phyloP scores from a whole-genome alignment of 164 flowering plant genomes.

The Malania oleifera region DNA sequence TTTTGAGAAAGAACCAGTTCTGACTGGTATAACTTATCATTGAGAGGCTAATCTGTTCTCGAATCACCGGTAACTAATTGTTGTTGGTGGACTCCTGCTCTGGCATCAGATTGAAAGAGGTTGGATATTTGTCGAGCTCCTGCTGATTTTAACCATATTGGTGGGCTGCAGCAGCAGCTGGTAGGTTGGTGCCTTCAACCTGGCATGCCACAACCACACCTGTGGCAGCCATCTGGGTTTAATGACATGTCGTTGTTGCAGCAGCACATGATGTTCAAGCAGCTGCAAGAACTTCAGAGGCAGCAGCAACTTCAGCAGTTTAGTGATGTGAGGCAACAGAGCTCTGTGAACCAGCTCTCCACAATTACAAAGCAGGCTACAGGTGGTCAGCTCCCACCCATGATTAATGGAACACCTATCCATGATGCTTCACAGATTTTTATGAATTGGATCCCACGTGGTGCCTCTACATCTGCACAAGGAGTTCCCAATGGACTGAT shows the following conservation, averaged over 20 bases:
- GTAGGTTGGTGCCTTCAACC: slow-evolving; percentile 33
- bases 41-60: slow-evolving; percentile 4
- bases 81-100: slow-evolving; percentile 20
- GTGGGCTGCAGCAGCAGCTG: slow-evolving; percentile 23
- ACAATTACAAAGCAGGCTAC: slow-evolving; percentile 31
- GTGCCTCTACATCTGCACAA: slow-evolving; percentile 35
- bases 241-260: slow-evolving; percentile 55
- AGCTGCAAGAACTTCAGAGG: slow-evolving; percentile 65
- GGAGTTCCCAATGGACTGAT: slow-evolving; percentile 38
- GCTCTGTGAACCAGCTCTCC: slow-evolving; percentile 33
- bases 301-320: slow-evolving; percentile 59
- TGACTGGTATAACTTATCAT: slow-evolving; percentile 5
- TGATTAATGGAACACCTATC: slow-evolving; percentile 40
- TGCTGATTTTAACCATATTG: slow-evolving; percentile 25
- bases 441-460: slow-evolving; percentile 39
- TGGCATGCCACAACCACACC: slow-evolving; percentile 34
- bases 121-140: slow-evolving; percentile 27
- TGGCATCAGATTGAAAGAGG: slow-evolving; percentile 22
- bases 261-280: slow-evolving; percentile 58
- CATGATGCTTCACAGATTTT: slow-evolving; percentile 47
- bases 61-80: slow-evolving; percentile 14
- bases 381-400: slow-evolving; percentile 35
- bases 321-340: slow-evolving; percentile 43
- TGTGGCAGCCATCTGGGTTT: slow-evolving; percentile 42
- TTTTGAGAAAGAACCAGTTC: slow-evolving; percentile 3